Base-by-base conservation (phyloP, 1,284 basidiomycete genomes). In the Retiboletus fuscus region DNA sequence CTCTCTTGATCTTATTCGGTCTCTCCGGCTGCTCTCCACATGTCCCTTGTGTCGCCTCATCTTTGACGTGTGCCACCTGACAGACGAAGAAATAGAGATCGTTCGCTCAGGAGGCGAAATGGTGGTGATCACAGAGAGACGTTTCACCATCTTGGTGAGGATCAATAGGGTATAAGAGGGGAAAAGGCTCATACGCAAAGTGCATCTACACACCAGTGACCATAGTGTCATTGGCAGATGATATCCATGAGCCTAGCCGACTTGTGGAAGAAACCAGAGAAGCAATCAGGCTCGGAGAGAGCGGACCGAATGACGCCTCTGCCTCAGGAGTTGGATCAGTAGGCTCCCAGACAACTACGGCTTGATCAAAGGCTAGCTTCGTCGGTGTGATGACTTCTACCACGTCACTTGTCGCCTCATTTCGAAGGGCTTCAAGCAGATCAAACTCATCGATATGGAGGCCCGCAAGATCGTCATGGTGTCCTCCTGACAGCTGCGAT, bases 371-470 rank as follows among this genome's bases (percentile, higher is more conserved):
- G 44, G 46, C 5, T 68, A 75, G 69, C 46, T 76, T 57, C 64
- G 24, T 66, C 65, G 67, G 2, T 72, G 76, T 53, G 67, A 71
- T 11, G 44, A 44, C 15, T 64, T 73, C 41, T 70, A 71, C 60
- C 67, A 61, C 34, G 44, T 58, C 28, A 67, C 70, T 6, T 68
- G 75, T 44, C 47, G 28, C 6, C 3, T 67, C 11, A 26, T 64
- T 12, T 76, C 66, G 2, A 58, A 76, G 11, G 58, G 22, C 28
- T 57, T 69, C 2, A 43, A 64, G 58, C 22, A 68, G 39, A 72
- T 70, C 66, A 76, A 78, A 13, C 67, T 76, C 22, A 20, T 74
- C 20, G 49, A 77, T 20, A 65, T 68, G 8, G 67, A 66, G 39
- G 61, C 72, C 18, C 74, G 71, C 44, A 55, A 69, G n/a, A 66